Evolutionary conservation across 441 rosid genomes (phyloP).

Genomic region (Euphorbia corollata): DNA sequence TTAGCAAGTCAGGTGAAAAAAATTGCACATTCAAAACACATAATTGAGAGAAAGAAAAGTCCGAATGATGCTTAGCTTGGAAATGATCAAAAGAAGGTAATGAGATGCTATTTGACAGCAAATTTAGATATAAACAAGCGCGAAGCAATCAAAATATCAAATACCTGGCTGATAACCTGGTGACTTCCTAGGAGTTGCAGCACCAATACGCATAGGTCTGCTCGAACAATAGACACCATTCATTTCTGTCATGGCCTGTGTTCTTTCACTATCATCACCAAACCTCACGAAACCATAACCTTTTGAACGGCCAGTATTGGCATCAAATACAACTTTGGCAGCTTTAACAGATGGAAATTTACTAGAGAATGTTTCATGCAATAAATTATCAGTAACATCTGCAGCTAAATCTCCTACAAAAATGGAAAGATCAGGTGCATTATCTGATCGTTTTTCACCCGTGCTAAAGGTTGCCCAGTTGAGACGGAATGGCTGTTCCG

Average conservation of each 20-base stretch:
- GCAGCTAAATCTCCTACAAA: conserved; percentile 94
- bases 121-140: conserved; percentile 2
- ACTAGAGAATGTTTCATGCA: conserved; percentile 58
- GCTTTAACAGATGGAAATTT: conserved; percentile 77
- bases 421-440: conserved; percentile 75
- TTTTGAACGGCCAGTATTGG: conserved; percentile 76
- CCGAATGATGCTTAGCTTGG: not conserved
- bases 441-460: conserved; percentile 77
- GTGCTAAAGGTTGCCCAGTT: conserved; percentile 94
- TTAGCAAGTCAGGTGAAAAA: not conserved
- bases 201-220: conserved; percentile 93
- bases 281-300: conserved; percentile 96
- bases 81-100: not conserved
- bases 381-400: conserved; percentile 68
- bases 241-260: conserved; percentile 86
- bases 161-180: conserved; percentile 1
- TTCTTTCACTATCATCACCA: conserved; percentile 73
- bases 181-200: conserved; percentile 87
- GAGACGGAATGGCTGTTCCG: conserved; percentile 75
- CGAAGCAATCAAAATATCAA: conserved; percentile 16
- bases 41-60: not conserved
- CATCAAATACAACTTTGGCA: conserved; percentile 87
- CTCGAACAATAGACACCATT: conserved; percentile 76
- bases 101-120: conserved; percentile 2
- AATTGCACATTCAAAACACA: not conserved